Evolutionary conservation across 495 filamentous ascomycete species (phyloP).

Genomic region (Penicillium macrosclerotiorum): DNA sequence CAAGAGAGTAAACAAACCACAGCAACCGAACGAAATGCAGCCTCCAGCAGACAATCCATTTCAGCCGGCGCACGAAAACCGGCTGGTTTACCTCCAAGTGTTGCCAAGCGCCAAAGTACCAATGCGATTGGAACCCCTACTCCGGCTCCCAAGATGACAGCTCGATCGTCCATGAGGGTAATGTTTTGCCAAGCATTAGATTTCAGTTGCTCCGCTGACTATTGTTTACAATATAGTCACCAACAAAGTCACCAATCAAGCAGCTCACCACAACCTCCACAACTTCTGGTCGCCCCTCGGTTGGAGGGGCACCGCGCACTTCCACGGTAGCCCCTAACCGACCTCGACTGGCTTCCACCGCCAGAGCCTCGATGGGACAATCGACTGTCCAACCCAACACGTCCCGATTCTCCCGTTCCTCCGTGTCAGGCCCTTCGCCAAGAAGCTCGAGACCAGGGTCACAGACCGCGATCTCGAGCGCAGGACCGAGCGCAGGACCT

Average conservation of each 20-base stretch:
- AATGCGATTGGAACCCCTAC: constrained; percentile 64
- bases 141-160: constrained; percentile 48
- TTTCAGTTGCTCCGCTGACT: not conserved
- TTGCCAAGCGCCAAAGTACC: constrained; percentile 62
- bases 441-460: constrained; percentile 36
- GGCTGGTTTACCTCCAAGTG: constrained; percentile 45
- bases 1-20: constrained; percentile 38
- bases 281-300: constrained; percentile 47
- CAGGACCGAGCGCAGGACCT: too few species aligned
- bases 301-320: constrained; percentile 51
- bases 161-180: constrained; percentile 61
- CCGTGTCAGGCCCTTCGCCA: constrained; percentile 33
- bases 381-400: constrained; percentile 40
- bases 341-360: constrained; percentile 49
- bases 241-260: constrained; percentile 78
- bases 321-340: constrained; percentile 44
- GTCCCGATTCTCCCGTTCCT: constrained; percentile 37
- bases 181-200: constrained; percentile 23
- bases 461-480: constrained; percentile 22
- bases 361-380: constrained; percentile 68
- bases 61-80: constrained; percentile 36
- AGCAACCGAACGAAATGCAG: constrained; percentile 24
- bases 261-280: constrained; percentile 60
- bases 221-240: constrained; percentile 51
- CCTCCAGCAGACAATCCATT: constrained; percentile 32